Evolutionary conservation across 139 green algal species (phyloP), one percentile per base, ranked within the genome.

Genomic region (Chlamydomonas schloesseri): DNA sequence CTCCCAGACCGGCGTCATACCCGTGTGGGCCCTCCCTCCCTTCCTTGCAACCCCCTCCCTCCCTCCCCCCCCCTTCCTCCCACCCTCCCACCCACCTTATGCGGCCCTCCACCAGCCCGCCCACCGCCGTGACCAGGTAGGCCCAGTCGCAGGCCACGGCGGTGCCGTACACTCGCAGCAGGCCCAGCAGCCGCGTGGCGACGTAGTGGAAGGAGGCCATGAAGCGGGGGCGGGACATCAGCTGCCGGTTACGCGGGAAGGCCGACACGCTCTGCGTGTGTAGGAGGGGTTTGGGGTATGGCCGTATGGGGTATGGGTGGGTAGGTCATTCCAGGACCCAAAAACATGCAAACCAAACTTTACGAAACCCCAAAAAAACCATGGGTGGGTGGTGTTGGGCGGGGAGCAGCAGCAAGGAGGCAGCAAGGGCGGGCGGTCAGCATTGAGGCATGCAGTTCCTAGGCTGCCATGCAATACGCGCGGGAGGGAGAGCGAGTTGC

Each of bases 141-240:
- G 42, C 1, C 78, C 78, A 84, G 42, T 74, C 78, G 75, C n/a
- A n/a, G n/a, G n/a, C 18, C 6, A 74, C 78, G 8, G 33, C 64
- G 17, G 18, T 67, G 47, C 78, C 78, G 62, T 84, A 74, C 78
- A 74, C 17, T 6, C 58, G 21, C 78, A 84, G 46, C 78, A 84
- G 46, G 11, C 42, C 55, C 34, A 29, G 64, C 78, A 84, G 78
- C 42, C 78, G 64, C 42, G 11, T 1, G 1, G 64, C 78, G 46
- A 84, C 78, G 64, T 47, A 74, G 62, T 53, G n/a, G 78, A 50
- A 72, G 18, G 64, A 28, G 15, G n/a, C n/a, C 28, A 55, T 3
- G 65, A 75, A 84, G 78, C 78, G 78, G 46, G 78, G 78, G 10
- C 78, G 37, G 15, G 17, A n/a, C 18, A 84, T 50, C 0, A 84